Percentiles rank a stretch among this genome's conserved stretches.
Evolutionary conservation across 768 basidiomycete genomes (phyloP).

Genomic region (Leccinellum luteum): DNA sequence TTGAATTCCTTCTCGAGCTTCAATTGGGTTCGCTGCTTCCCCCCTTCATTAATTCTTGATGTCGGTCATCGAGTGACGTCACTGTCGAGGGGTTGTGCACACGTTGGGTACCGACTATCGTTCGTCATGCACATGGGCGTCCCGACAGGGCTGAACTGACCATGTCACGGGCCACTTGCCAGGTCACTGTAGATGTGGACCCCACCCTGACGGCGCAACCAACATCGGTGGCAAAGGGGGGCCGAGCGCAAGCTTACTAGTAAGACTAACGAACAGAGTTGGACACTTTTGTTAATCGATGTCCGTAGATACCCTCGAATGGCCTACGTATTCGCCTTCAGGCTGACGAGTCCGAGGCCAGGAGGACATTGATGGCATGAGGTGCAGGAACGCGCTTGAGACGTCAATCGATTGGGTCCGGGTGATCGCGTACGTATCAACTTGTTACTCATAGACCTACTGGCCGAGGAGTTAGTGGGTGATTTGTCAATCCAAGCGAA

Average conservation of each 20-base stretch:
- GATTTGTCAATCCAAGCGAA: background rate
- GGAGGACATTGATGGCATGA: background rate
- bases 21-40: no score
- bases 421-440: background rate
- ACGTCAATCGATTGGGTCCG: background rate
- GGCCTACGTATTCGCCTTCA: background rate
- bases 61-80: no score
- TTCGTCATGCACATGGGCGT: no score
- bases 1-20: no score
- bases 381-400: background rate
- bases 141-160: no score
- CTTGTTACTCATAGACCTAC: background rate
- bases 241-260: background rate
- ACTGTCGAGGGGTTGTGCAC: no score
- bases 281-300: background rate
- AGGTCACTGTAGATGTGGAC: no score
- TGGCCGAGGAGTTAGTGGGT: background rate
- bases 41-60: no score
- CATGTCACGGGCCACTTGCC: no score
- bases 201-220: no score
- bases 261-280: background rate
- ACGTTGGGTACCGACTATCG: background rate
- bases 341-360: background rate
- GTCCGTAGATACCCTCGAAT: background rate
- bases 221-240: no score